These are phyloP conservation scores for Jimgerdemannia lactiflua DNA, from an alignment of 192 early-diverging fungal species.

Conservation along the genomic window DNA sequence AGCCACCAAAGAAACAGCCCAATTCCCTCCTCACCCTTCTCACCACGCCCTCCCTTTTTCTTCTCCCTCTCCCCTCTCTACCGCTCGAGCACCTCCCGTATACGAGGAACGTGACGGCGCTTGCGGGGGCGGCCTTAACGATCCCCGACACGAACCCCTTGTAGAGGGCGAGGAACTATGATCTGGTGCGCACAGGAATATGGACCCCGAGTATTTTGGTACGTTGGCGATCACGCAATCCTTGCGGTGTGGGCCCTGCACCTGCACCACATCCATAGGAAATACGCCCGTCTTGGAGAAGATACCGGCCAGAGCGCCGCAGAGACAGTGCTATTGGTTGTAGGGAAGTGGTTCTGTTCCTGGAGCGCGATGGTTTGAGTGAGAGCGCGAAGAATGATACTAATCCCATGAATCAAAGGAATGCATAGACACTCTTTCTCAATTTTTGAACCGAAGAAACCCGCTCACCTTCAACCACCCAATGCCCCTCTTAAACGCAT, in stretches of 20 bases:
- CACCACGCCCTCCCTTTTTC: background rate
- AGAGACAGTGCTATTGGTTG: slow-evolving; percentile 33
- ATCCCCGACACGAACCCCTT: slow-evolving; percentile 83
- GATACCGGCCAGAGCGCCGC: slow-evolving; percentile 79
- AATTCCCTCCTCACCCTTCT: too few species aligned
- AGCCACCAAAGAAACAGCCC: too few species aligned
- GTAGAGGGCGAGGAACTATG: slow-evolving; percentile 72
- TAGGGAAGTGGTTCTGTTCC: slow-evolving; percentile 21
- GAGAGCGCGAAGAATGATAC: background rate
- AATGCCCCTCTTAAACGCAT: slow-evolving; percentile 49
- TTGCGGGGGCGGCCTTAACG: slow-evolving; percentile 82
- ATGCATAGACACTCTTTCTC: background rate
- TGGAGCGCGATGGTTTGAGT: background rate
- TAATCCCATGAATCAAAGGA: background rate
- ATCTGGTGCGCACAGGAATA: slow-evolving; percentile 61
- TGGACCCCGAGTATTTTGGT: slow-evolving; percentile 58
- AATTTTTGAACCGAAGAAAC: background rate
- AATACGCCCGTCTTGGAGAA: slow-evolving; percentile 84
- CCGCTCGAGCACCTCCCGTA: slow-evolving; percentile 53
- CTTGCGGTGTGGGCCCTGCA: slow-evolving; percentile 69
- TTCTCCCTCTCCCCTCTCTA: background rate
- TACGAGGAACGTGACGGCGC: slow-evolving; percentile 87
- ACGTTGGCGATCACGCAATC: slow-evolving; percentile 60
- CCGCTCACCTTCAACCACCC: slow-evolving; percentile 34
- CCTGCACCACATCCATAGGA: slow-evolving; percentile 89